Base-by-base conservation (phyloP, 2,329 filamentous ascomycete genomes). In the Fusarium sp. region DNA sequence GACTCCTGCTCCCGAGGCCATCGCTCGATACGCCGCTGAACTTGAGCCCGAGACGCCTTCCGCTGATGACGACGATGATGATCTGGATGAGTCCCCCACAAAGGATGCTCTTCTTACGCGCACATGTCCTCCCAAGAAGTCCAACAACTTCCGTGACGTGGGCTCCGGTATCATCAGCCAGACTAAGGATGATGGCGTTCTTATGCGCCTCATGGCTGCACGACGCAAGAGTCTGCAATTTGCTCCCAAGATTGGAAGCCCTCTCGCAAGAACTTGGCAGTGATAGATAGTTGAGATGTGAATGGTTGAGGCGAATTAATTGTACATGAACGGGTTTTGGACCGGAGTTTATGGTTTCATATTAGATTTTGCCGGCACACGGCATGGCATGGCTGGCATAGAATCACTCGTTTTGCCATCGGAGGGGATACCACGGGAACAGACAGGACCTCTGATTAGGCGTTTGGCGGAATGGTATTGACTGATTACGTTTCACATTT, bases 221-320 rank as follows among this genome's bases (percentile, higher is more conserved):
- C 84, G 91, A 65, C 85, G 92, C 65, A 93, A 93, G 86, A 95
- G 91, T 75, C 77, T 93, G 78, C 91, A 93, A 75, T 93, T 90
- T 81, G 91, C 91, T 31, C 92, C 92, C 30, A 91, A 91, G 80
- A 82, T 93, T 61, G 90, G 87, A 19, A 94, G 92, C 78, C 92
- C 92, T 4, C 80, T 94, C 71, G 85, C 88, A 26, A 88, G 84
- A 74, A 81, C 84, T 26, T 89, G 86, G 87, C 79, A 76, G 44
- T 80, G 34, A 52, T 41, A 28, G 34, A 71, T 50, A 57, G 23
- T 41, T 10, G 21, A 45, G 19, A 34, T 51, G 28, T 19, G 41
- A n/a, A 57, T 18, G 30, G 37, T 48, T 46, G 23, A 57, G 21
- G 46, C 25, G 37, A 48, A 49, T 60, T 59, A 59, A 60, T 59